These are phyloP conservation scores for Lizonia empirigonia DNA, from an alignment of 2,329 filamentous ascomycete species.

Conservation along the genomic window DNA sequence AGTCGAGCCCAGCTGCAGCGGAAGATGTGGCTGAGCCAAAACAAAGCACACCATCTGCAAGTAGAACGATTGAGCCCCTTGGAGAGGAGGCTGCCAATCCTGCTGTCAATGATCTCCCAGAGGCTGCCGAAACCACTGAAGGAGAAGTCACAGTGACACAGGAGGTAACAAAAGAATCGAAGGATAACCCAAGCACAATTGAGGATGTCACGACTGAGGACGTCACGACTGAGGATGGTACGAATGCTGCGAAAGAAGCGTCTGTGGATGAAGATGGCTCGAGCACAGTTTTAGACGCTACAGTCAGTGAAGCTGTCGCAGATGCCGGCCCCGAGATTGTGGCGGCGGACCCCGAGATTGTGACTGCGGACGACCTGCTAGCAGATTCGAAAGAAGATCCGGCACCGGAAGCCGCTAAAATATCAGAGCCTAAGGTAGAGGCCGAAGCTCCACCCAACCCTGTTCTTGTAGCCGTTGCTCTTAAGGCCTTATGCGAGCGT, in stretches of 20 bases:
- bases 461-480: conserved; percentile 6
- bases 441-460: conserved; percentile 6
- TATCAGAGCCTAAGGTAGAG: conserved; percentile 1
- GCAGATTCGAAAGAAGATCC: not conserved
- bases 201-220: not conserved
- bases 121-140: not conserved
- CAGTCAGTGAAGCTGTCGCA: not conserved
- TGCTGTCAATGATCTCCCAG: not conserved
- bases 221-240: not conserved
- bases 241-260: too few relatives aligned
- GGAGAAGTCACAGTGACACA: not conserved
- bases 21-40: not conserved
- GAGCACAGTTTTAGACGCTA: not conserved
- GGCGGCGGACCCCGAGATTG: not conserved
- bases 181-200: too few relatives aligned
- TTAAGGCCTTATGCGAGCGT: conserved; percentile 7
- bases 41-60: not conserved
- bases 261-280: not conserved
- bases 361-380: not conserved
- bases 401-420: not conserved
- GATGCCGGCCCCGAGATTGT: not conserved
- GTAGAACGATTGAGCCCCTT: not conserved
- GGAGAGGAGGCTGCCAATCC: not conserved
- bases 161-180: not conserved
- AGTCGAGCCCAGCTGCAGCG: not conserved